phyloP scores from a whole-genome alignment of 306 rosid species.

The Rosa chinensis region DNA sequence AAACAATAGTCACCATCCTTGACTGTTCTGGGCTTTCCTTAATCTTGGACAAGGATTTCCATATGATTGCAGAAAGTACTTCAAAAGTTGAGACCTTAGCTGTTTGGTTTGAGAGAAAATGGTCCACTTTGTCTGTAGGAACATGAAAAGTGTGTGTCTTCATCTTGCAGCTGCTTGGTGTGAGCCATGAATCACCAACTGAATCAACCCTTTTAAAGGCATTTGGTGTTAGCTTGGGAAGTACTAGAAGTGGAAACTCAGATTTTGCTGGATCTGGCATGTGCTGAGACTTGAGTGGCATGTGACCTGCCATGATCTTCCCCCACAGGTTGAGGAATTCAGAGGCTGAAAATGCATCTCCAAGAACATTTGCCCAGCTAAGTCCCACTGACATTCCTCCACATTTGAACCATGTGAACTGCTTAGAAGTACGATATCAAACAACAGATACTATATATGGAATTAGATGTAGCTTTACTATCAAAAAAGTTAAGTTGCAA shows the following conservation, averaged over 20 bases:
- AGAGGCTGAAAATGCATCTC: conserved; percentile 72
- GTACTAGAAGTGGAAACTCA: not conserved
- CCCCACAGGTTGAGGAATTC: conserved; percentile 61
- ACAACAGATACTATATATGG: not conserved
- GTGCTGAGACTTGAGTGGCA: conserved; percentile 31
- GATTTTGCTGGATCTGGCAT: conserved; percentile 14
- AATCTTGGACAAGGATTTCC: conserved; percentile 54
- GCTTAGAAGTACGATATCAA: not conserved
- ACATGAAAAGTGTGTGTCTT: conserved; percentile 47
- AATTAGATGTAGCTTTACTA: not conserved
- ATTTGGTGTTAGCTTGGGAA: conserved; percentile 17
- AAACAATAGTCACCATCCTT: conserved; percentile 45
- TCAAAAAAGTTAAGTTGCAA: too few species aligned
- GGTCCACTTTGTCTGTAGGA: conserved; percentile 40
- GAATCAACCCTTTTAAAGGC: conserved; percentile 36
- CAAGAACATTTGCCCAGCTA: conserved; percentile 84
- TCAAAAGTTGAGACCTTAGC: conserved; percentile 41
- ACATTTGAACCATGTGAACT: conserved; percentile 75
- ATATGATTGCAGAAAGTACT: conserved; percentile 50
- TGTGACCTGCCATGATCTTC: conserved; percentile 36
- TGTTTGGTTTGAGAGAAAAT: conserved; percentile 24
- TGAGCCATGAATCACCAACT: conserved; percentile 45
- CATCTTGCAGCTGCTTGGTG: conserved; percentile 31
- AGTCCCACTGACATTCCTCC: conserved; percentile 76
- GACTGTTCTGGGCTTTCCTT: conserved; percentile 30